Conservation (phyloP, 352 stramenopile species). For the Halophytophthora polymorphica region DNA sequence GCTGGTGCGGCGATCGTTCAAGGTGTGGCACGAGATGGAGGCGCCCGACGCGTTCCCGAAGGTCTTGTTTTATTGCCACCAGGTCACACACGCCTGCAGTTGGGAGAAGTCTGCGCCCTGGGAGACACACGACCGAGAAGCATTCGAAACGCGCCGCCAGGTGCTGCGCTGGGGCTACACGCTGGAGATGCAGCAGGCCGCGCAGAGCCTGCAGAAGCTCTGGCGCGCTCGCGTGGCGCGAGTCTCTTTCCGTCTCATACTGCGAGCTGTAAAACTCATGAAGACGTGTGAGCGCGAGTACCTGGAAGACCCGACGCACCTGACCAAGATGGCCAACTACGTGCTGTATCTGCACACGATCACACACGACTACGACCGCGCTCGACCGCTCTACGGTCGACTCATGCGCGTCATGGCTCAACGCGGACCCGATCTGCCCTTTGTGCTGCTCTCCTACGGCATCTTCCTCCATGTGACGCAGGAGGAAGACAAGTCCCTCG, state of each 20-base stretch:
- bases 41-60: conserved; percentile 36
- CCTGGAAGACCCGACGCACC: conserved; percentile 65
- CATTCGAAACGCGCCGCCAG: conserved; percentile 49
- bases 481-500: conserved; percentile 59
- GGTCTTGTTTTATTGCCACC: conserved; percentile 73
- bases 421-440: conserved; percentile 68
- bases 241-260: conserved; percentile 53
- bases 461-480: conserved; percentile 72
- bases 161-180: conserved; percentile 70
- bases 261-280: conserved; percentile 69
- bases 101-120: conserved; percentile 71
- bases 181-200: conserved; percentile 43
- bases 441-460: conserved; percentile 77
- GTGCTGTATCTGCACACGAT: conserved; percentile 78
- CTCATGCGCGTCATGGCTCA: conserved; percentile 77
- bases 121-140: conserved; percentile 35
- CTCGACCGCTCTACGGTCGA: conserved; percentile 58
- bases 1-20: conserved; percentile 35
- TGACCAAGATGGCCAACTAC: conserved; percentile 83
- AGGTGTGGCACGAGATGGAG: conserved; percentile 78
- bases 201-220: conserved; percentile 43
- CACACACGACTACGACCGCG: conserved; percentile 74
- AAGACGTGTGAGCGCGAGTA: conserved; percentile 69
- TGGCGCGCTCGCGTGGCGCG: conserved; percentile 57
- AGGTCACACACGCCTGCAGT: conserved; percentile 55